These are phyloP conservation scores for Platanthera zijinensis DNA, from an alignment of 106 monocot species.

Conservation along the genomic window DNA sequence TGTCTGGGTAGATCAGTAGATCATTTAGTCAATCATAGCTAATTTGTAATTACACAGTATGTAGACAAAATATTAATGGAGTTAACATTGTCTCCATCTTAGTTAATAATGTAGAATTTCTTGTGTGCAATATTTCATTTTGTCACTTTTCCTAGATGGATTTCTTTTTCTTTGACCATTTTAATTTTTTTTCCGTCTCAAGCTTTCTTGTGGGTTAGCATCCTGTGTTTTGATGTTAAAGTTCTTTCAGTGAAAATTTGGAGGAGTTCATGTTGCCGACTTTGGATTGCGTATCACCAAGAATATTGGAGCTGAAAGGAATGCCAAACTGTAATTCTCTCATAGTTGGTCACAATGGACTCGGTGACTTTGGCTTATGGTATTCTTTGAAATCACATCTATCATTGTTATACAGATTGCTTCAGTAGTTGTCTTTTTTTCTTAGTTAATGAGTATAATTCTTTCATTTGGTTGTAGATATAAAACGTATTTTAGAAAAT, in stretches of 20 bases:
- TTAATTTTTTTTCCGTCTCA: neutral
- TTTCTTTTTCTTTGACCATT: neutral
- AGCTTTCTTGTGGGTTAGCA: neutral
- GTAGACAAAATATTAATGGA: neutral
- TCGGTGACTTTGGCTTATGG: slow-evolving; percentile 73
- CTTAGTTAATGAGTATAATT: neutral
- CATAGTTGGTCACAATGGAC: slow-evolving; percentile 74
- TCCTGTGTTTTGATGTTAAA: neutral
- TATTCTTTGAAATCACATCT: slow-evolving; percentile 22
- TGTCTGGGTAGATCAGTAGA: no score
- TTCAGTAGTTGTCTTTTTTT: neutral
- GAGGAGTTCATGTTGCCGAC: slow-evolving; percentile 67
- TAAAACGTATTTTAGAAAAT: no score
- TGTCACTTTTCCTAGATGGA: neutral
- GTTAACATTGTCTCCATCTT: neutral
- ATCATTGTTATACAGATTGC: neutral
- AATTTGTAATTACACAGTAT: no score
- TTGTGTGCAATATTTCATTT: neutral
- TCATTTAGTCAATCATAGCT: no score
- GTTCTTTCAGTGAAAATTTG: slow-evolving; percentile 39
- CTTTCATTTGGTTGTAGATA: no score
- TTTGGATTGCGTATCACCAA: slow-evolving; percentile 28
- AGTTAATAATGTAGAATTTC: neutral
- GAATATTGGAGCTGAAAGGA: slow-evolving; percentile 50
- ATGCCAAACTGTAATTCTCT: slow-evolving; percentile 35